Conservation (phyloP, 225 moss, liverwort and hornwort genomes). For the Physcomitrellopsis africana region DNA sequence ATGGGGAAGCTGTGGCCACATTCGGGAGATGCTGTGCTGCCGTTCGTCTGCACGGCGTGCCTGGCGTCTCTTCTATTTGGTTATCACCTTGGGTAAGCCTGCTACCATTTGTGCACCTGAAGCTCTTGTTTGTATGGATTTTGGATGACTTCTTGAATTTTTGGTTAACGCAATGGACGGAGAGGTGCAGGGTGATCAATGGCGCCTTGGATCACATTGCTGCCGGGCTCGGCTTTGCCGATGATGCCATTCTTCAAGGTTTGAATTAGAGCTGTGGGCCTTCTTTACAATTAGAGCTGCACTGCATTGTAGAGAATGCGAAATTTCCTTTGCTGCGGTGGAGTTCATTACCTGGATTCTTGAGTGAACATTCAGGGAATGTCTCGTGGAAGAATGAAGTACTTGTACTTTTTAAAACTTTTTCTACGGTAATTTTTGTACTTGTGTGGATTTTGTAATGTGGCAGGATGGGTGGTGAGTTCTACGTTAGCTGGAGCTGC, state of each 20-base stretch:
- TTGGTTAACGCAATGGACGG: slow-evolving; percentile 20
- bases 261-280: background rate
- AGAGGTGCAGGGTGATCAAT: slow-evolving; percentile 56
- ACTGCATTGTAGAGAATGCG: too few species aligned
- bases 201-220: slow-evolving; percentile 52
- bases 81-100: slow-evolving; percentile 56
- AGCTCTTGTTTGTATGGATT: too few species aligned
- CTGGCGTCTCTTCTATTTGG: slow-evolving; percentile 57
- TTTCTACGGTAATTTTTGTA: too few species aligned
- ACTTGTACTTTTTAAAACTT: too few species aligned
- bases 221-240: slow-evolving; percentile 47
- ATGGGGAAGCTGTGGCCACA: slow-evolving; percentile 46
- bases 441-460: too few species aligned
- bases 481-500: slow-evolving; percentile 58
- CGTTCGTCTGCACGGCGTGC: slow-evolving; percentile 59
- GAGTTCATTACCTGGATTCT: too few species aligned
- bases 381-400: too few species aligned
- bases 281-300: too few species aligned
- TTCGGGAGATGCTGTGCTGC: slow-evolving; percentile 45
- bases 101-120: background rate
- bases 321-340: too few species aligned
- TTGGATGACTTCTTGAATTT: background rate
- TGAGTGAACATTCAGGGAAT: too few species aligned
- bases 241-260: slow-evolving; percentile 57
- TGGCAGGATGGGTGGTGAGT: slow-evolving; percentile 62